A percentile compares a stretch with the other conserved stretches of the same genome.
Evolutionary conservation across 208 protist genomes (phyloP).

Genomic region (Ichthyophonus hoferi): DNA sequence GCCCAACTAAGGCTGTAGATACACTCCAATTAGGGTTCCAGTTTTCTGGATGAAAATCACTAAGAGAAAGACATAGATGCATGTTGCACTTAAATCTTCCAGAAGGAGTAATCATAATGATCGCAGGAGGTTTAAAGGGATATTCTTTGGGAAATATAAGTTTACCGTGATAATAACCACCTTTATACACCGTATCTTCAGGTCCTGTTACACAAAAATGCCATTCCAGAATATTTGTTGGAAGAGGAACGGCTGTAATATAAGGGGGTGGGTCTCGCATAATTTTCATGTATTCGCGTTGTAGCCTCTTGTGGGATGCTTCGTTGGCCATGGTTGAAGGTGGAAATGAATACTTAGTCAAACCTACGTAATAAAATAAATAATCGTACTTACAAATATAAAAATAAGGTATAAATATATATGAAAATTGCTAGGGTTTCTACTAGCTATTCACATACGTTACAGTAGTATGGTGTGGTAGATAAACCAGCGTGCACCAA

Average conservation of each 20-base stretch:
- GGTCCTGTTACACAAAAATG: not conserved
- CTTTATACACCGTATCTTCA: slow-evolving; percentile 48
- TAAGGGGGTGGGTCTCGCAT: slow-evolving; percentile 30
- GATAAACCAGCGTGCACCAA: no score
- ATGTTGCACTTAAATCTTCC: slow-evolving; percentile 53
- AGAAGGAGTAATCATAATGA: slow-evolving; percentile 61
- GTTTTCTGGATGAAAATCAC: slow-evolving; percentile 53
- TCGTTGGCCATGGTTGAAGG: not conserved
- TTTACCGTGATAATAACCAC: slow-evolving; percentile 59
- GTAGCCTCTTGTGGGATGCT: slow-evolving; percentile 21
- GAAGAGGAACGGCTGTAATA: slow-evolving; percentile 30
- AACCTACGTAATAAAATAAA: no score
- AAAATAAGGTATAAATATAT: no score
- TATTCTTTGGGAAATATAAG: slow-evolving; percentile 60
- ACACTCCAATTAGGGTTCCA: slow-evolving; percentile 50
- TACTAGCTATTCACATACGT: no score
- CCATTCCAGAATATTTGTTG: slow-evolving; percentile 42
- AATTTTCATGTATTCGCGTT: slow-evolving; percentile 30
- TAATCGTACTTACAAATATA: no score
- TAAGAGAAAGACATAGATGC: slow-evolving; percentile 37
- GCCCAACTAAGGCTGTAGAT: slow-evolving; percentile 34
- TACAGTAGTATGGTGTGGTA: no score
- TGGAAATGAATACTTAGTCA: no score
- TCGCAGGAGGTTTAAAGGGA: slow-evolving; percentile 53
- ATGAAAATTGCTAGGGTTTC: no score